Evolutionary conservation across 306 rosid species (phyloP).

Genomic region (Spatholobus suberectus): DNA sequence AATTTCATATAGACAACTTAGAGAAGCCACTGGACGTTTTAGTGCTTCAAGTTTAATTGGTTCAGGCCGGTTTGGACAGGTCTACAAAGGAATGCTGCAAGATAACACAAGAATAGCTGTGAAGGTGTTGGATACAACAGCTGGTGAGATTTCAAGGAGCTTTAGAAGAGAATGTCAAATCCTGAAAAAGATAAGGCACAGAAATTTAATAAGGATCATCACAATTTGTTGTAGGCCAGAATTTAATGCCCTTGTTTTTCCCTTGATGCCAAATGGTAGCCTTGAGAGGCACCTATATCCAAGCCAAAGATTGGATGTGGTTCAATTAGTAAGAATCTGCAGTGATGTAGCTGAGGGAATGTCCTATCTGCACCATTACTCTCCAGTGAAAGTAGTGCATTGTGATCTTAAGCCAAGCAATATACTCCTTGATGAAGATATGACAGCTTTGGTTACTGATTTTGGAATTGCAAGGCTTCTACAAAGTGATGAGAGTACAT

Average conservation of each 20-base stretch:
- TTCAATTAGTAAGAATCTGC: constrained; percentile 78
- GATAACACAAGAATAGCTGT: constrained; percentile 87
- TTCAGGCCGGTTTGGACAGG: constrained; percentile 79
- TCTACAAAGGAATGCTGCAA: constrained; percentile 78
- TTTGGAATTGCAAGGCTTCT: constrained; percentile 88
- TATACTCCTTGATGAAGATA: constrained; percentile 80
- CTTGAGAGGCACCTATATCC: constrained; percentile 82
- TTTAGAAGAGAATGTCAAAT: constrained; percentile 86
- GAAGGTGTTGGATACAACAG: constrained; percentile 69
- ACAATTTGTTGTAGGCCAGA: constrained; percentile 76
- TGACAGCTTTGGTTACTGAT: constrained; percentile 90
- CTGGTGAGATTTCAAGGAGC: constrained; percentile 65
- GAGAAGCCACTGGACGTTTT: constrained; percentile 84
- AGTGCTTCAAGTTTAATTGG: constrained; percentile 74
- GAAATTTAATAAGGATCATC: constrained; percentile 85
- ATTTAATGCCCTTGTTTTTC: constrained; percentile 92
- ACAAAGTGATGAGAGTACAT: constrained; percentile 47
- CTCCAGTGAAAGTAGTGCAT: constrained; percentile 81
- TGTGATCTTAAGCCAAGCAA: constrained; percentile 96
- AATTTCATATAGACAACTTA: constrained; percentile 75
- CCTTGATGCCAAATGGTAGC: constrained; percentile 89
- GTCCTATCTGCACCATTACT: constrained; percentile 86
- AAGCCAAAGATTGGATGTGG: constrained; percentile 58
- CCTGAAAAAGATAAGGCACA: constrained; percentile 72
- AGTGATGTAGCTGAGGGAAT: constrained; percentile 90